Conservation (phyloP, 768 basidiomycete species). For the Hemileccinum rubropunctum region DNA sequence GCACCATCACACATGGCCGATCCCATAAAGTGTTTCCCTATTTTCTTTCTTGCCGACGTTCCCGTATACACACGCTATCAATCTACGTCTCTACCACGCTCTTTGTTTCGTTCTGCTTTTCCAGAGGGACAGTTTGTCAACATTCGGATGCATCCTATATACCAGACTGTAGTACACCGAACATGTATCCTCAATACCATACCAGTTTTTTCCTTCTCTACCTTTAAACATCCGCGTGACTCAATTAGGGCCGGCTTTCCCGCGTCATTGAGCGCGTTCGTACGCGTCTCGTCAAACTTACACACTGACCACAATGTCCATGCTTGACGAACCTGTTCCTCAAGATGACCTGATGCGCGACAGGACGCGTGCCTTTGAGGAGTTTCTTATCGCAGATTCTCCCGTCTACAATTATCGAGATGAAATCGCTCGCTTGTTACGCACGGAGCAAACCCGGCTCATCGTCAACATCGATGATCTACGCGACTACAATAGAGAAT, state of each 20-base stretch:
- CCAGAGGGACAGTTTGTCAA: not conserved
- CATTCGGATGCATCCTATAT: constrained; percentile 8
- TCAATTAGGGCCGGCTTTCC: constrained; percentile 34
- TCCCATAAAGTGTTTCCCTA: constrained; percentile 1
- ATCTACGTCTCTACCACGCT: constrained; percentile 8
- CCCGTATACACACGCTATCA: constrained; percentile 3
- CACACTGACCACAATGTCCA: constrained; percentile 26
- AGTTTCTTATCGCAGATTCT: constrained; percentile 73
- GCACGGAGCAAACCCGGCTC: constrained; percentile 79
- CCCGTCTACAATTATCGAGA: constrained; percentile 79
- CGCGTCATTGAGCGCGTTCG: constrained; percentile 21
- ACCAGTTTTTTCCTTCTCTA: not conserved
- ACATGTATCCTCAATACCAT: not conserved
- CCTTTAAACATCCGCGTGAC: not conserved
- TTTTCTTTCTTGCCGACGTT: constrained; percentile 6
- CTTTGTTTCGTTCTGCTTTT: constrained; percentile 3
- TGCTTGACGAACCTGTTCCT: constrained; percentile 53
- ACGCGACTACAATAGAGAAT: constrained; percentile 87
- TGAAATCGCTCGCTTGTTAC: constrained; percentile 79
- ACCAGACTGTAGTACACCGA: constrained; percentile 9
- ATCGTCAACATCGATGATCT: constrained; percentile 96
- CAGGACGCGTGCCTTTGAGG: constrained; percentile 75
- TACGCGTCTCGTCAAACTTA: constrained; percentile 7
- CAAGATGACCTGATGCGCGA: constrained; percentile 75
- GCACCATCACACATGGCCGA: not conserved